Base-by-base conservation (phyloP, 495 filamentous ascomycete species). In the Lasiosphaeria ovina region DNA sequence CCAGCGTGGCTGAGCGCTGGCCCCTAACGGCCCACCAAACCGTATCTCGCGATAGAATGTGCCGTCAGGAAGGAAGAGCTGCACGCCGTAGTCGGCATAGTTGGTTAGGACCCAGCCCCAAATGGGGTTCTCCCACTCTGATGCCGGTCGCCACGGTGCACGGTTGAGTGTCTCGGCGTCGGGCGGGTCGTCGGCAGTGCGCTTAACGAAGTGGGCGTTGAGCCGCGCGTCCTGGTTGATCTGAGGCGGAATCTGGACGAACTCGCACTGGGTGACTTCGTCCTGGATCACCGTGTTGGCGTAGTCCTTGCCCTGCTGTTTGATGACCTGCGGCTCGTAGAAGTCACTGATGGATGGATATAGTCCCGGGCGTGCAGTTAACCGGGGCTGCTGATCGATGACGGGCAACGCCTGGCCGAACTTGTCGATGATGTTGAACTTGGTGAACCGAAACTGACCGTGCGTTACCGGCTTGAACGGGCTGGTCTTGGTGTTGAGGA, bases 41-140 rank as follows among this genome's bases (percentile, higher is more conserved):
- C 75, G 74, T 1, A 83, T 63, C 60, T 83, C 83, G 24, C 74
- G 66, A 66, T 80, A 82, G 67, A 85, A 85, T 0, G 64, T 74
- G 3, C 83, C 83, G 48, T 83, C 78, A 0, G 59, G 40, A 0
- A 70, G 45, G 62, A 85, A 85, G 12, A 85, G 35, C 62, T 84
- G 81, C 6, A 86, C 52, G 0, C 75, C 77, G 32, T 63, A 53
- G 61, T 85, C 72, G 51, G 63, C 71, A 61, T 76, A 83, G 70
- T 85, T 85, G 58, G 76, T 58, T 0, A 85, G 66, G 0, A 84
- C 38, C 82, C 82, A 85, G 1, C 83, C 82, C 74, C 75, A 84
- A 57, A 84, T 70, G 17, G 81, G 82, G 45, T 74, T 74, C 51
- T 84, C 81, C 69, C 69, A 77, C 32, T 83, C 69, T 69, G 55